phyloP scores from a whole-genome alignment of 352 stramenopile genomes.

The Lagenidium giganteum region DNA sequence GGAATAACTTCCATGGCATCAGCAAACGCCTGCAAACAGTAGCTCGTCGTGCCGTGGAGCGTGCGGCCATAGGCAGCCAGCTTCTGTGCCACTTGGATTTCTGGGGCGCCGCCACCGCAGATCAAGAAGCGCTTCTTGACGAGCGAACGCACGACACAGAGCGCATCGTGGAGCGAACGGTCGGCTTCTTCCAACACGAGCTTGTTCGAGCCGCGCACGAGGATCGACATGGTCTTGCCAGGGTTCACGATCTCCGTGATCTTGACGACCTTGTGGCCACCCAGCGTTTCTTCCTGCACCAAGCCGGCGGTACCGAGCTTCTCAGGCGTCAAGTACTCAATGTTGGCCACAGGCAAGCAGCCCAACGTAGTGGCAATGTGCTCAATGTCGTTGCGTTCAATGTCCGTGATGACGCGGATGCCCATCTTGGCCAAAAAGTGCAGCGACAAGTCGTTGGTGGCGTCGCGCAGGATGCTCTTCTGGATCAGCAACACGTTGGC shows the following conservation, averaged over 20 bases:
- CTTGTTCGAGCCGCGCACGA: slow-evolving; percentile 98
- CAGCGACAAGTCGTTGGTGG: slow-evolving; percentile 98
- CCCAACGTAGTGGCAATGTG: slow-evolving; percentile 97
- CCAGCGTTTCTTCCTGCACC: slow-evolving; percentile 95
- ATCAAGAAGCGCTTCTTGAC: slow-evolving; percentile 99
- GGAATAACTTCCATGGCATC: slow-evolving; percentile 98
- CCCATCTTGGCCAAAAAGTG: slow-evolving; percentile 99
- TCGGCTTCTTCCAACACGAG: slow-evolving; percentile 98
- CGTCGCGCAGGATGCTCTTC: slow-evolving; percentile 99
- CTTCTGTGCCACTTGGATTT: slow-evolving; percentile 95
- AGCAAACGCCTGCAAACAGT: slow-evolving; percentile 97
- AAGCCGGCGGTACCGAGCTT: slow-evolving; percentile 95
- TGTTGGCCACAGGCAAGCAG: slow-evolving; percentile 96
- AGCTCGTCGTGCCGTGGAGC: slow-evolving; percentile 92
- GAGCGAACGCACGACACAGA: slow-evolving; percentile 96
- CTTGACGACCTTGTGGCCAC: slow-evolving; percentile 98
- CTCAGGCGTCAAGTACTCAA: slow-evolving; percentile 96
- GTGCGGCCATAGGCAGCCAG: slow-evolving; percentile 92
- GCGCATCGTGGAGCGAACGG: slow-evolving; percentile 97
- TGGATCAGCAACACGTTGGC: slow-evolving; percentile 99
- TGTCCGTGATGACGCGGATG: slow-evolving; percentile 99
- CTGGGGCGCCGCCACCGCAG: slow-evolving; percentile 94
- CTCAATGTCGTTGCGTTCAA: slow-evolving; percentile 98
- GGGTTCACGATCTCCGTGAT: slow-evolving; percentile 96
- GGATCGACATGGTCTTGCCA: slow-evolving; percentile 96